Evolutionary conservation across 1,284 basidiomycete genomes (phyloP).

Genomic region (Cutaneotrichosporon dermatis): DNA sequence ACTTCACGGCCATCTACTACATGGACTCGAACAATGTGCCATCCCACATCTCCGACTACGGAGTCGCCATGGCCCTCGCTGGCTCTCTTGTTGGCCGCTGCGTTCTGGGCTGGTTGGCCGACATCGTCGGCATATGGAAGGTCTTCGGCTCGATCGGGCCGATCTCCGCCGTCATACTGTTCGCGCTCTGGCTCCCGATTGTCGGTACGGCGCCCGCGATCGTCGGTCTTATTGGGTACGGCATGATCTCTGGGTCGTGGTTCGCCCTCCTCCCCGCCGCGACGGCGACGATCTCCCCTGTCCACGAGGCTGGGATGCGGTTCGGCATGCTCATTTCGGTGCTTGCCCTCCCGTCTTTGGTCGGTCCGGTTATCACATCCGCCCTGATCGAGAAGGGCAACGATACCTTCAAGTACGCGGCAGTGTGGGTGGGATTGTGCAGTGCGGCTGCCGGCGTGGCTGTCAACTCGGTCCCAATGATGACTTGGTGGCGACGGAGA

Average conservation of each 20-base stretch:
- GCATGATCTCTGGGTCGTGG: conserved; percentile 37
- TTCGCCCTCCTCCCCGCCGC: conserved; percentile 41
- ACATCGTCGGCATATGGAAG: conserved; percentile 38
- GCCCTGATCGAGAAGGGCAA: conserved; percentile 23
- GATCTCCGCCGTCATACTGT: conserved; percentile 24
- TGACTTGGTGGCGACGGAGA: conserved; percentile 1
- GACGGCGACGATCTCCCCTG: conserved; percentile 38
- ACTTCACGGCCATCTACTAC: conserved; percentile 33
- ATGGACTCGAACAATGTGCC: conserved; percentile 27
- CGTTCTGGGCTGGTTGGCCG: conserved; percentile 33
- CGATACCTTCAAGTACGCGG: conserved; percentile 27
- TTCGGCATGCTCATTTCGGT: conserved; percentile 42
- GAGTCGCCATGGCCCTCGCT: conserved; percentile 36
- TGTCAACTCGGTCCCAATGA: background rate
- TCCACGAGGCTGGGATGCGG: conserved; percentile 42
- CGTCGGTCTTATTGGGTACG: conserved; percentile 38
- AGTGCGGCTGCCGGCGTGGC: background rate
- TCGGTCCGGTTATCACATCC: conserved; percentile 37
- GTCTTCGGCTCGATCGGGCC: conserved; percentile 30
- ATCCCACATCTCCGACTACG: conserved; percentile 26
- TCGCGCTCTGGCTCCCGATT: conserved; percentile 39
- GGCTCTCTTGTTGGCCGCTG: conserved; percentile 42
- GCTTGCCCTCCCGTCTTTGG: conserved; percentile 30
- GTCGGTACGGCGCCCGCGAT: conserved; percentile 32
- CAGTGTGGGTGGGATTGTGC: conserved; percentile 1